Base-by-base conservation (phyloP, 495 filamentous ascomycete species). In the Pyrenopolyporus hunteri region DNA sequence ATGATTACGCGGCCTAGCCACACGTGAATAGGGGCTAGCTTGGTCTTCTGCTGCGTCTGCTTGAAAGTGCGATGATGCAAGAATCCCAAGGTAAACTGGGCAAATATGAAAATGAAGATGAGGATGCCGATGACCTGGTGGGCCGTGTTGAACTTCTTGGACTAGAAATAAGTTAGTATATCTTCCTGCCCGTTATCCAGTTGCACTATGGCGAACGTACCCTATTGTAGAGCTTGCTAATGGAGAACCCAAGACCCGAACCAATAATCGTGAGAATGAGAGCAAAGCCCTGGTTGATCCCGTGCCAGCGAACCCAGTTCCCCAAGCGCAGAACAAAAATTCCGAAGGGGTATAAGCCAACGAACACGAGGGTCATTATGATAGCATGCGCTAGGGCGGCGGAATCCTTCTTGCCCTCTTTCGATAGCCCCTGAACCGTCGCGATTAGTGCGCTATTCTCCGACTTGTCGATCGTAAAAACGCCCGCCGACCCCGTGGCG, bases 61-160 rank as follows among this genome's bases (percentile, higher is more conserved):
- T 75, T 78, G 71, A 74, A 85, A 40, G 77, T 65, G 25, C 74
- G 73, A 54, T 83, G 80, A 61, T 85, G 74, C 28, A 74, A 53
- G 54, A 79, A 73, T 16, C 80, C 81, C 43, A 85, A 73, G 5
- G 62, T 56, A 36, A 80, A 76, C 67, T 85, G 80, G 19, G 68
- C 57, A 39, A 85, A 57, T 54, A 84, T 69, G 13, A 76, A 62
- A 23, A 79, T 46, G 32, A 85, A 61, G 39, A 83, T 73, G 2
- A 84, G 45, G 17, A 86, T 66, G 37, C 86, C 86, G 45, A 88
- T 62, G 48, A 86, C 72, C 59, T 89, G 86, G 64, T 89, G 86
- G 1, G 75, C 71, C 7, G 78, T 80, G 45, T 74, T 74, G 70
- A 80, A 80, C 19, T 75, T 67, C 48, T 79, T 80, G 31, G 81